Evolutionary conservation across 805 yeast species (phyloP), one percentile per base, ranked within the genome.

Genomic region (Metschnikowia chrysomelidarum): DNA sequence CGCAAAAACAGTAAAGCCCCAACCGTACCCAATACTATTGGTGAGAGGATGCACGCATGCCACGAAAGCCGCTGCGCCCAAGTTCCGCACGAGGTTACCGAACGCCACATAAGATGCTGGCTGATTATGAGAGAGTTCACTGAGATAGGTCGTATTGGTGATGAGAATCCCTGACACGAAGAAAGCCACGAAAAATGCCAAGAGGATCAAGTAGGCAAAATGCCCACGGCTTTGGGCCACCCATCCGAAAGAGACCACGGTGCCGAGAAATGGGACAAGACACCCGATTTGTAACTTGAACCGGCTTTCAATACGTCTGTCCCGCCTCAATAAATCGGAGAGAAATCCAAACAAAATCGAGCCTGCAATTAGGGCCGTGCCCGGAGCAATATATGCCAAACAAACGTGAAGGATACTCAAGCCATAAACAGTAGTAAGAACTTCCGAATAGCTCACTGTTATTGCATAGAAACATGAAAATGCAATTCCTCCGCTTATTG

Each of bases 101-200:
- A 76, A 52, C 1, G 82, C 78, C 16, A 76, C 76, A 33, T 69
- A 63, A 0, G 76, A 64, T 1, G 80, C 76, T 1, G 79, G 73
- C 43, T 71, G 74, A 2, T 64, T 67, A 4, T 69, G 59, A 9
- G 73, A 59, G 24, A 75, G 60, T 41, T 76, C 81, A 1, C 78
- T 68, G 31, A 75, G 49, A 48, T 75, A 76, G 0, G 81, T 72
- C 40, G 76, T 74, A 3, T 71, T 71, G 0, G 75, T 67, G 14
- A 73, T 71, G 40, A 74, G 72, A 19, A 73, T 71, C 73, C 78
- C 75, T 0, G 80, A 71, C 63, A 74, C 64, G 1, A 80, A 80
- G 46, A 73, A 71, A 0, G 78, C 78, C 19, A 60, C 58, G 4
- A 74, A 47, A 40, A 71, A 73, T 0, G 72, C 53, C 40, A 70